Evolutionary conservation across 2,329 filamentous ascomycete genomes (phyloP).

Genomic region (Nemania sp.): DNA sequence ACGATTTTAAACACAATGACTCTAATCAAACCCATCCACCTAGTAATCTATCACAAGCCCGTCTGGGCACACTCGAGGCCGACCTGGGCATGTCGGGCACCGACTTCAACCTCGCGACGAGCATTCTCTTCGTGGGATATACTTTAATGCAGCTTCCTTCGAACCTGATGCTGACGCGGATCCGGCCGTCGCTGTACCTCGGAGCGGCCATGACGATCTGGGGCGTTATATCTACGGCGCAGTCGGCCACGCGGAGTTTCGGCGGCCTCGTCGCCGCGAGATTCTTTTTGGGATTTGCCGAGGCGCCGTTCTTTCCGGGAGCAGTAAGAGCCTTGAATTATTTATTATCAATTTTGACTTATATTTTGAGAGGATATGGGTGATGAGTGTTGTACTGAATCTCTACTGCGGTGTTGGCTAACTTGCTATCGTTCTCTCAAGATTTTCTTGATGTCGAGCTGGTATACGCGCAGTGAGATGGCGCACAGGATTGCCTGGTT

Average conservation of each 20-base stretch:
- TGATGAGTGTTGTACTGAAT: too few species aligned
- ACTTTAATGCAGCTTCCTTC: slow-evolving; percentile 65
- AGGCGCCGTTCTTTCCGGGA: slow-evolving; percentile 56
- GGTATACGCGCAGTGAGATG: slow-evolving; percentile 50
- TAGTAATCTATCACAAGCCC: slow-evolving; percentile 57
- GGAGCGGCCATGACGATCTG: slow-evolving; percentile 48
- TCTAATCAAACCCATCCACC: too few species aligned
- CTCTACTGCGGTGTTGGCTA: too few species aligned
- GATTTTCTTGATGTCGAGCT: slow-evolving; percentile 51
- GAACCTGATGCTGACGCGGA: slow-evolving; percentile 58
- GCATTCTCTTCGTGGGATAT: slow-evolving; percentile 62
- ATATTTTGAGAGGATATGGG: too few species aligned
- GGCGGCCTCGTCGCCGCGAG: slow-evolving; percentile 48
- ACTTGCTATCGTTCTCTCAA: too few species aligned
- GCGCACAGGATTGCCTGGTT: slow-evolving; percentile 51
- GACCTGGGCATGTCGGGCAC: slow-evolving; percentile 59
- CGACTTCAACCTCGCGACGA: slow-evolving; percentile 59
- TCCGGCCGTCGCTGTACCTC: slow-evolving; percentile 58
- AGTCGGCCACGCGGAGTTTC: slow-evolving; percentile 50
- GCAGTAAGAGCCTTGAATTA: slow-evolving; percentile 34
- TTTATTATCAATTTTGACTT: too few species aligned
- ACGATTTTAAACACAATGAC: too few species aligned
- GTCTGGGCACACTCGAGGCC: slow-evolving; percentile 55
- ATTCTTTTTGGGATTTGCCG: slow-evolving; percentile 52
- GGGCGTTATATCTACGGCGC: slow-evolving; percentile 46